A percentile compares a stretch with the other conserved stretches of the same genome.
Evolutionary conservation across 345 rosid genomes (phyloP).

Genomic region (Pugionium dolabratum): DNA sequence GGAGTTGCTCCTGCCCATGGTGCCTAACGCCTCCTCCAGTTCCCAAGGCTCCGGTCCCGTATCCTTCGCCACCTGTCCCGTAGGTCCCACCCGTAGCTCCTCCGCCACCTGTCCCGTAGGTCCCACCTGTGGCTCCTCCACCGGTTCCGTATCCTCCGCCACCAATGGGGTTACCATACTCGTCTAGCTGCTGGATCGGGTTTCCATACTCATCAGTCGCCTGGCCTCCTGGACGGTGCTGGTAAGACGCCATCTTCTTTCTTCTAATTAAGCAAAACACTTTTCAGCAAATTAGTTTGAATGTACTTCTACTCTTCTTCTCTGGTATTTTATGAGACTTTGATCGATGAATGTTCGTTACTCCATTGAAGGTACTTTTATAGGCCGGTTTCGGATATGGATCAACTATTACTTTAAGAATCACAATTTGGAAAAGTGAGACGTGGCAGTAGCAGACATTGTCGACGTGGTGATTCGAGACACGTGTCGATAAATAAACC

Average conservation of each 20-base stretch:
- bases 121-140: slow-evolving; percentile 29
- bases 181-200: slow-evolving; percentile 37
- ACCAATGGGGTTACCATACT: slow-evolving; percentile 39
- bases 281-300: background rate
- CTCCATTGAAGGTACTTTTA: slow-evolving; percentile 17
- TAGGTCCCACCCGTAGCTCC: slow-evolving; percentile 33
- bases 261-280: slow-evolving; percentile 10
- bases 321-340: background rate
- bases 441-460: slow-evolving; percentile 16
- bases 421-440: background rate
- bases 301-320: no score
- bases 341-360: slow-evolving; percentile 25
- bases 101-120: slow-evolving; percentile 25
- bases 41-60: slow-evolving; percentile 38
- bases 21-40: slow-evolving; percentile 37
- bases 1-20: slow-evolving; percentile 35
- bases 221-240: slow-evolving; percentile 40
- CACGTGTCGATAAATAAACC: slow-evolving; percentile 10
- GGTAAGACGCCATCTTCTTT: slow-evolving; percentile 38
- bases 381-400: slow-evolving; percentile 37
- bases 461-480: slow-evolving; percentile 9
- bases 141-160: slow-evolving; percentile 27
- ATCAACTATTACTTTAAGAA: background rate
- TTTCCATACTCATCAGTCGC: slow-evolving; percentile 51
- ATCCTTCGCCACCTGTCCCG: slow-evolving; percentile 38